Base-by-base conservation (phyloP, 2,329 filamentous ascomycete genomes). In the Cordyceps pruinosa region DNA sequence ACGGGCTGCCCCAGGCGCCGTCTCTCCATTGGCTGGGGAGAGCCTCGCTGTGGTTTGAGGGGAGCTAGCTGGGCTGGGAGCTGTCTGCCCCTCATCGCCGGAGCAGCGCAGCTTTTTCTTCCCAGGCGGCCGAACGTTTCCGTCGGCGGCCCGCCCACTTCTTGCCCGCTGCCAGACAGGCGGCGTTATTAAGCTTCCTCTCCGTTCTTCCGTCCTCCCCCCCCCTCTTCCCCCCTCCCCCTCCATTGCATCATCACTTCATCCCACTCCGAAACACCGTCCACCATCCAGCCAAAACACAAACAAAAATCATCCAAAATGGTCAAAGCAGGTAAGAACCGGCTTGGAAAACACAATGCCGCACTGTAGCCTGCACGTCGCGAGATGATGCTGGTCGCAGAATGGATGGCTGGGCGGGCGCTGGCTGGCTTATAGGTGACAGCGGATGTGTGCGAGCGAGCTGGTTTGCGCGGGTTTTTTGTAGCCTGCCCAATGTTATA, bases 321-420 rank as follows among this genome's bases (percentile, higher is more conserved):
- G 92, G 92, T 97, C 82, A 97, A 96, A 85, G 92, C 93, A 80
- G 90, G 90, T 96, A 85, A 72, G 88, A 84, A 61, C 52, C 26
- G 5, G 55, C 61, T 61, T 64, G 34, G 21, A 6, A 37, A 58
- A n/a, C 23, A 34, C 37, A 15, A 3, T n/a, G 10, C 2, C 10
- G 30, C 34, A 39, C 19, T 17, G 34, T 10, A 28, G 19, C 8
- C 23, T 15, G 23, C 47, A 37, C 12, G 34, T 28, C 32, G 17
- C 21, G 19, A 26, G 35, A 57, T 37, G 17, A 39, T 44, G 34
- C 30, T 26, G 37, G 39, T 30, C 25, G 41, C 34, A 53, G 50
- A 54, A 51, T 42, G 32, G 50, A 51, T 30, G 41, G 55, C 61
- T 55, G 42, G 25, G 54, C 34, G 46, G 23, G 26, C 48, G 32